Evolutionary conservation across 345 rosid genomes (phyloP).

Genomic region (Cardamine resedifolia): DNA sequence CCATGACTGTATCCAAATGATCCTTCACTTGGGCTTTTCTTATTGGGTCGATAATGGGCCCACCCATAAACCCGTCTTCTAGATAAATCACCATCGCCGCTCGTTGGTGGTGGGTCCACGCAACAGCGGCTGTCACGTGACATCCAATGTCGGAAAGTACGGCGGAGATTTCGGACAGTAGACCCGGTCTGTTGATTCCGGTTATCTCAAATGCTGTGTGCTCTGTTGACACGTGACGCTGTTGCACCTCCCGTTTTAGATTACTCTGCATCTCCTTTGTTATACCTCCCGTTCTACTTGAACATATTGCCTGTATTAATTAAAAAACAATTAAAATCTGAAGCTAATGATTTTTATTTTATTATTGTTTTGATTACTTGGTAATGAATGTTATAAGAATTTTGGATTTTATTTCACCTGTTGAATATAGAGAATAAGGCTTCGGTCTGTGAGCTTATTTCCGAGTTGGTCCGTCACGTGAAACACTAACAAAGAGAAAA

Average conservation of each 20-base stretch:
- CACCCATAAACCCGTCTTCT: constrained; percentile 57
- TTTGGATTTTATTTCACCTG: constrained; percentile 40
- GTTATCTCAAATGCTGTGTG: constrained; percentile 79
- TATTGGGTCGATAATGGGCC: constrained; percentile 51
- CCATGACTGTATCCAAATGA: constrained; percentile 57
- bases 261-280: constrained; percentile 48
- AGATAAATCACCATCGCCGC: constrained; percentile 69
- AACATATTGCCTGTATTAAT: constrained; percentile 59
- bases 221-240: constrained; percentile 55
- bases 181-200: constrained; percentile 72
- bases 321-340: not conserved
- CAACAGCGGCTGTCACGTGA: constrained; percentile 64
- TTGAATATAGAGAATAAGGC: constrained; percentile 61
- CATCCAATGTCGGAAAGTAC: constrained; percentile 62
- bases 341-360: not conserved
- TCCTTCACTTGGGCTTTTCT: constrained; percentile 55
- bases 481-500: constrained; percentile 53
- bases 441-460: constrained; percentile 63
- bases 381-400: not conserved
- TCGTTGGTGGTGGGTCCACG: constrained; percentile 80
- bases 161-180: constrained; percentile 78
- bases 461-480: constrained; percentile 81
- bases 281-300: constrained; percentile 43
- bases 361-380: not conserved
- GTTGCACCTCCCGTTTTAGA: constrained; percentile 52